Evolutionary conservation across 306 rosid genomes (phyloP), one percentile per base, ranked within the genome.

Genomic region (Pueraria montana): DNA sequence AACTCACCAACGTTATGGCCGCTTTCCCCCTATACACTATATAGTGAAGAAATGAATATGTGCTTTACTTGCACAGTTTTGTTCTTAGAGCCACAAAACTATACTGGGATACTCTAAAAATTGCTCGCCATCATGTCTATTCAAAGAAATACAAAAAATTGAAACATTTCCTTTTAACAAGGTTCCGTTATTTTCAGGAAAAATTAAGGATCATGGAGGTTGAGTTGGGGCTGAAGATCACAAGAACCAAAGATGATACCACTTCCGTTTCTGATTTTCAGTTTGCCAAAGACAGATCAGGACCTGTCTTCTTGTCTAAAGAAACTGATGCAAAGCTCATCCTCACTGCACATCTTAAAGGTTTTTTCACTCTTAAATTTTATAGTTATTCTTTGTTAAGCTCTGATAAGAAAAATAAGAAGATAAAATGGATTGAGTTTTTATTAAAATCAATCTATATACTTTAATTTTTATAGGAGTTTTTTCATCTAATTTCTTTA

Each of bases 201-300:
- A 70, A 61, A 27, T 9, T 53, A 48, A 77, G 78, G 23, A 58
- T 74, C 55, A 95, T 93, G 98, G 97, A 88, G 72, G 64, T 89
- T 52, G 94, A 91, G 78, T 82, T 93, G 71, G 97, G 91, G 20
- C 90, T 93, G 30, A 91, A 93, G 86, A 87, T 93, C 89, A 91
- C 91, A 40, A 76, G 81, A 74, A 86, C 86, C 81, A 75, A 24
- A 71, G 89, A 85, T 55, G 90, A 90, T 80, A 55, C 59, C 32
- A 78, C 89, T 59, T 83, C 92, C 70, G 61, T 83, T 43, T 61
- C 96, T 69, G 83, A 89, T 56, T 59, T 91, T 73, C 90, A 66
- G 64, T 85, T 91, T 77, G 82, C 91, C 67, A 90, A 88, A 84
- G 91, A 80, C 74, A 62, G 80, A 80, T 84, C 89, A n/a, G 88